These are phyloP conservation scores for Chaetomium tenue DNA, from an alignment of 495 filamentous ascomycete species.

Conservation along the genomic window DNA sequence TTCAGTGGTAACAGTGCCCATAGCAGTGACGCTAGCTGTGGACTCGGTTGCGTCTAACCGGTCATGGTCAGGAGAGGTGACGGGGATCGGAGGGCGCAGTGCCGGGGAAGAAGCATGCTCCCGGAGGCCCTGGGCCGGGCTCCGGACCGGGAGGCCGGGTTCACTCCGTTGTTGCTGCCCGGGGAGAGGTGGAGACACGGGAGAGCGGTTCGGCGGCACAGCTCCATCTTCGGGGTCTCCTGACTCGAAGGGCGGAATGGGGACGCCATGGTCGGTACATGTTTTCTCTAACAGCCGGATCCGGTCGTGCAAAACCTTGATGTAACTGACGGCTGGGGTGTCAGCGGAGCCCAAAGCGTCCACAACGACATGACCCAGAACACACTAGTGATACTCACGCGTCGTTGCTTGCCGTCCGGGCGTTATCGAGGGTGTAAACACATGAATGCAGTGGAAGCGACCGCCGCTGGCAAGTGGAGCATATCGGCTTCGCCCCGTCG, in stretches of 20 bases:
- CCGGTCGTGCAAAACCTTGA: constrained; percentile 40
- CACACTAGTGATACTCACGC: constrained; percentile 16
- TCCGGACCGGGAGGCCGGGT: not conserved
- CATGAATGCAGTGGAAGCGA: constrained; percentile 39
- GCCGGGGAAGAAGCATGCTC: constrained; percentile 2
- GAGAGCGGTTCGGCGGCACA: not conserved
- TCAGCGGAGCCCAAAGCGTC: constrained; percentile 1
- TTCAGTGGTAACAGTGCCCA: constrained; percentile 35
- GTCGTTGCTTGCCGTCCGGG: constrained; percentile 41
- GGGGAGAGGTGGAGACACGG: not conserved
- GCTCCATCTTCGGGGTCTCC: not conserved
- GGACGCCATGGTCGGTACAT: constrained; percentile 37
- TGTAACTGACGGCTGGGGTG: constrained; percentile 25
- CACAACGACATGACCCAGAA: too few relatives aligned
- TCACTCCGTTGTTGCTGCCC: not conserved
- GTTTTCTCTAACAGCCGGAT: constrained; percentile 42
- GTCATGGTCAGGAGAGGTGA: constrained; percentile 1
- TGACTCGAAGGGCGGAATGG: constrained; percentile 26
- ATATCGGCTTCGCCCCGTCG: constrained; percentile 48
- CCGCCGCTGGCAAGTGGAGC: constrained; percentile 43
- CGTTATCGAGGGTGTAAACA: constrained; percentile 41
- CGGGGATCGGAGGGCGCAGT: not conserved
- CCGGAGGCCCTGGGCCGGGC: not conserved
- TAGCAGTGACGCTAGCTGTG: constrained; percentile 38
- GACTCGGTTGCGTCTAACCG: constrained; percentile 24